Evolutionary conservation across 768 basidiomycete genomes (phyloP), one percentile per base, ranked within the genome.

Genomic region (Megacollybia marginata): DNA sequence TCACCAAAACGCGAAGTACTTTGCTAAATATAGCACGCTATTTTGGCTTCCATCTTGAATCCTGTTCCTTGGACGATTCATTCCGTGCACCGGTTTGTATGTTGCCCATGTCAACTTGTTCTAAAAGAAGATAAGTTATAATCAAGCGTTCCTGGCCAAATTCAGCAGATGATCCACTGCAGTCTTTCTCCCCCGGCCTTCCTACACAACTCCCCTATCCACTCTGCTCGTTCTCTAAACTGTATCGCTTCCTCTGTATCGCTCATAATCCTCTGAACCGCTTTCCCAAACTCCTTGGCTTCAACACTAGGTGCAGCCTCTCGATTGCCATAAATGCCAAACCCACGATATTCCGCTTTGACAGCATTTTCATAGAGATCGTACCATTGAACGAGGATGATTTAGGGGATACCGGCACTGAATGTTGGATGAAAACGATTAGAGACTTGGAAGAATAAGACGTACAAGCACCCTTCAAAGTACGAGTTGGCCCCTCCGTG

Each of bases 281-380:
- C 59, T 12, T 55, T 45, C 33, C 53, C 55, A n/a, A 60, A 49
- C 46, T 60, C 57, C 9, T 20, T 36, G 5, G 55, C 48, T 16
- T 55, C 51, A 28, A 53, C 54, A 31, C 48, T 36, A 8, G 57
- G 57, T 6, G 59, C 51, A 34, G 33, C 42, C 16, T 46, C 45
- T 33, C 51, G 54, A 40, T 57, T 60, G 15, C 57, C 59, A 45
- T 56, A 58, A 13, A 60, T 48, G 12, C 59, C 59, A 44, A 58
- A 54, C 2, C 57, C 57, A 28, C 56, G 49, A 49, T 49, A 60
- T 34, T 60, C 59, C 5, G 50, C 55, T 23, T 57, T 51, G 8
- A 48, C 51, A 11, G 59, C 59, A 42, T 55, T 55, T 19, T 60
- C 59, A 43, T 60, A 60, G 7, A 55, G 51, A 48, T 60, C 59